These are phyloP conservation scores for Penstemon davidsonii DNA, from an alignment of 257 asterid species.

Conservation along the genomic window DNA sequence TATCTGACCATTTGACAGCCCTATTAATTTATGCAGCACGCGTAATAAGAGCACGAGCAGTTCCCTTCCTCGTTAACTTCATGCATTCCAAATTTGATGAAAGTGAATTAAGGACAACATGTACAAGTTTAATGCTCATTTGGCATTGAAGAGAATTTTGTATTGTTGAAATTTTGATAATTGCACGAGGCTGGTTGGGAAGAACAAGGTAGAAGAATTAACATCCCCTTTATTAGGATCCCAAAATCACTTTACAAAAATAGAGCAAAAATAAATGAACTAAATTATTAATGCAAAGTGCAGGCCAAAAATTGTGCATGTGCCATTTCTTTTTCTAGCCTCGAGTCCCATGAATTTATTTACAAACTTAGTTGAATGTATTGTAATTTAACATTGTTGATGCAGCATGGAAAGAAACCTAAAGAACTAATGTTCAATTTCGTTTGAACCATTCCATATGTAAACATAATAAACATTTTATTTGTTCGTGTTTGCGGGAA, in stretches of 20 bases:
- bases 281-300: slow-evolving; percentile 26
- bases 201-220: slow-evolving; percentile 22
- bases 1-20: no score
- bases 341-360: slow-evolving; percentile 25
- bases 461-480: background rate
- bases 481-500: background rate
- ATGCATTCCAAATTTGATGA: slow-evolving; percentile 12
- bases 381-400: background rate
- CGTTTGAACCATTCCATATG: background rate
- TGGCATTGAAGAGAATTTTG: slow-evolving; percentile 25
- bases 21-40: background rate
- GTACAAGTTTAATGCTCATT: slow-evolving; percentile 27
- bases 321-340: slow-evolving; percentile 29
- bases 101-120: background rate
- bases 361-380: slow-evolving; percentile 6
- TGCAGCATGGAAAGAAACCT: background rate
- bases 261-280: slow-evolving; percentile 10
- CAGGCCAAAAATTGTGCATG: slow-evolving; percentile 37
- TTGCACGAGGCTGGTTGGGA: slow-evolving; percentile 49
- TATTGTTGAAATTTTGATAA: slow-evolving; percentile 20
- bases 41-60: background rate
- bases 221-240: slow-evolving; percentile 31
- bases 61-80: background rate
- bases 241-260: slow-evolving; percentile 34
- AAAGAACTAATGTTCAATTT: background rate